phyloP scores from a whole-genome alignment of 2,329 filamentous ascomycete genomes.

The Didymosphaeria variabile region DNA sequence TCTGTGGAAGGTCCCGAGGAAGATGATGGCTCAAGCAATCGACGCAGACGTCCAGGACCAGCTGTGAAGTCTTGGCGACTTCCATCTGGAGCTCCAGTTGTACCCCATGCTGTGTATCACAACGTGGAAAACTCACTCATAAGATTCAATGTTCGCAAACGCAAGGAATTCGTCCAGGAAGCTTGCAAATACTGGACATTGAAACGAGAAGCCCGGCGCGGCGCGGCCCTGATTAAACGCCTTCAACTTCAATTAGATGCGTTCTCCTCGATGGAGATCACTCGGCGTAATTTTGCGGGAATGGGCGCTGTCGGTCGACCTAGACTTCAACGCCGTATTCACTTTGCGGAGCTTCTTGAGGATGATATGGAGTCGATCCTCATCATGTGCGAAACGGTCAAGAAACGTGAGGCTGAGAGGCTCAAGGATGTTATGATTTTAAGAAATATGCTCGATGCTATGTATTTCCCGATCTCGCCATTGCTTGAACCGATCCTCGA shows the following conservation, averaged over 20 bases:
- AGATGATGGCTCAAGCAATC: slow-evolving; percentile 65
- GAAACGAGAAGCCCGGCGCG: slow-evolving; percentile 90
- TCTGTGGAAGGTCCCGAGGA: slow-evolving; percentile 60
- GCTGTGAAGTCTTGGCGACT: slow-evolving; percentile 83
- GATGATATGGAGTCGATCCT: slow-evolving; percentile 81
- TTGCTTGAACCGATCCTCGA: slow-evolving; percentile 81
- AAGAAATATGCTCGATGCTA: slow-evolving; percentile 80
- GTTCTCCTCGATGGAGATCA: slow-evolving; percentile 97
- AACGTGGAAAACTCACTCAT: slow-evolving; percentile 84
- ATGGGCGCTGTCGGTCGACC: slow-evolving; percentile 88
- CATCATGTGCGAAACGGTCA: slow-evolving; percentile 73
- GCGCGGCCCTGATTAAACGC: slow-evolving; percentile 89
- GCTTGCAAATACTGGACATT: slow-evolving; percentile 98
- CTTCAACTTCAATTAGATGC: slow-evolving; percentile 94
- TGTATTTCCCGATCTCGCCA: slow-evolving; percentile 89
- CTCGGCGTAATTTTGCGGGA: slow-evolving; percentile 90
- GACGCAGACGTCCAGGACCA: slow-evolving; percentile 62
- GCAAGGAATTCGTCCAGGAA: slow-evolving; percentile 91
- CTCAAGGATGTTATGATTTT: slow-evolving; percentile 79
- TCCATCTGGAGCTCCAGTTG: slow-evolving; percentile 92
- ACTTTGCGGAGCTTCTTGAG: slow-evolving; percentile 81
- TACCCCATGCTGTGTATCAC: slow-evolving; percentile 87
- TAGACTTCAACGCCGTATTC: slow-evolving; percentile 81
- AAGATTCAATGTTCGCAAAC: slow-evolving; percentile 83
- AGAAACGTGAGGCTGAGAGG: slow-evolving; percentile 79